Percentiles rank a stretch among this genome's conserved stretches.
Evolutionary conservation across 768 basidiomycete genomes (phyloP).

Genomic region (Symmetrospora coprosmae): DNA sequence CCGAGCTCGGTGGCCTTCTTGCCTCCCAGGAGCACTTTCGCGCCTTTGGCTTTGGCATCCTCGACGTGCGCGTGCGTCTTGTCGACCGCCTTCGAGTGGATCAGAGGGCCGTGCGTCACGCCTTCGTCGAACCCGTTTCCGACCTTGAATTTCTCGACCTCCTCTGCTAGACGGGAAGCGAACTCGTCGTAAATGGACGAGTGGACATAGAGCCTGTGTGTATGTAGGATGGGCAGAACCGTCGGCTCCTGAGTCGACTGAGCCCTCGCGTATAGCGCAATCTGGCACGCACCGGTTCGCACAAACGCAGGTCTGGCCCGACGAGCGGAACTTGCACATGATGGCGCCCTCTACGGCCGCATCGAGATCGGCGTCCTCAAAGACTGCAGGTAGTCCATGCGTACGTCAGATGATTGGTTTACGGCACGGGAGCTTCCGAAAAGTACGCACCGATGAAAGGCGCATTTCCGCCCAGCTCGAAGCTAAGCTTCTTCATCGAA

Average conservation of each 20-base stretch:
- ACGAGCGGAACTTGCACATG: conserved; percentile 38
- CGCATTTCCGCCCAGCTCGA: conserved; percentile 83
- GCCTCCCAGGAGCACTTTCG: conserved; percentile 80
- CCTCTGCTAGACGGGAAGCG: conserved; percentile 65
- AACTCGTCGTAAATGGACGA: conserved; percentile 74
- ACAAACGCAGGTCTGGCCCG: conserved; percentile 55
- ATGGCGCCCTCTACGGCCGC: conserved; percentile 66
- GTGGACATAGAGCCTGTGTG: conserved; percentile 86
- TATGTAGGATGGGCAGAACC: conserved; percentile 44
- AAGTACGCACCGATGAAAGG: conserved; percentile 56
- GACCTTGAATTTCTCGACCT: conserved; percentile 44
- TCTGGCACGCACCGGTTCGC: conserved; percentile 24
- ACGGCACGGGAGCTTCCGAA: no score
- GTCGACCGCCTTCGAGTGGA: conserved; percentile 67
- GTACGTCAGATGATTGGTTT: not conserved
- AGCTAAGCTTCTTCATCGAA: conserved; percentile 39
- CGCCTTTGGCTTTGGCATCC: conserved; percentile 72
- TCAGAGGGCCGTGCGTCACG: conserved; percentile 79
- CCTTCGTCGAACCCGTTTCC: conserved; percentile 63
- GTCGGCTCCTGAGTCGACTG: not conserved
- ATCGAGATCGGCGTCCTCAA: conserved; percentile 87
- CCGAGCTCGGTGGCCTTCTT: conserved; percentile 42
- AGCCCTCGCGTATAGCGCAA: not conserved
- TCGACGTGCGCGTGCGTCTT: conserved; percentile 77
- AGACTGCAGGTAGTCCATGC: conserved; percentile 41